phyloP scores from a whole-genome alignment of 2,329 filamentous ascomycete species.

The Hawksworthiomyces lignivorus region DNA sequence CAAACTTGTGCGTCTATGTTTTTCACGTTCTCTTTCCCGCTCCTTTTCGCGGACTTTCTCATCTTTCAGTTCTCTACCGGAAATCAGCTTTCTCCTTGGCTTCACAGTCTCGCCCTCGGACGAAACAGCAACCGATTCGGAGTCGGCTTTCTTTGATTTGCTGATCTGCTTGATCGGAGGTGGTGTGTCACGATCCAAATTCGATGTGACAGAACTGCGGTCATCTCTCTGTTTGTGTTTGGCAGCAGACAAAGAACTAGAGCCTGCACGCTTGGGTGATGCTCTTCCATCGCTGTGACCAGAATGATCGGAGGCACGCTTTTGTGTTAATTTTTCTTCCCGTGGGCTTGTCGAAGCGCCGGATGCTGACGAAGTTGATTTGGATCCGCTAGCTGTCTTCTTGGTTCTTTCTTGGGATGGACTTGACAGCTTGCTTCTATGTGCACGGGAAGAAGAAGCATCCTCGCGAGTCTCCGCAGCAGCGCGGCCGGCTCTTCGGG shows the following conservation, averaged over 20 bases:
- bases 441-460: slow-evolving; percentile 21
- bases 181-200: slow-evolving; percentile 47
- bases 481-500: slow-evolving; percentile 33
- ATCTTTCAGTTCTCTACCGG: slow-evolving; percentile 53
- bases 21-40: slow-evolving; percentile 18
- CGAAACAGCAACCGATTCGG: slow-evolving; percentile 43
- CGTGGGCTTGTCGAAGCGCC: slow-evolving; percentile 32
- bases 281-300: slow-evolving; percentile 38
- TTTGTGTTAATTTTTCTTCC: slow-evolving; percentile 32
- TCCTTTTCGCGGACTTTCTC: slow-evolving; percentile 27
- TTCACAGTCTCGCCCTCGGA: slow-evolving; percentile 53
- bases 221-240: slow-evolving; percentile 23
- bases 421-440: slow-evolving; percentile 42
- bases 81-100: slow-evolving; percentile 55
- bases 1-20: slow-evolving; percentile 51
- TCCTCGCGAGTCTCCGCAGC: slow-evolving; percentile 40
- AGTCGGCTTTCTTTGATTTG: slow-evolving; percentile 47
- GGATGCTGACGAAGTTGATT: slow-evolving; percentile 14
- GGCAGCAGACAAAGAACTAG: not conserved
- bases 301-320: slow-evolving; percentile 27
- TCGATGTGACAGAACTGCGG: slow-evolving; percentile 35
- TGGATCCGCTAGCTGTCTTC: slow-evolving; percentile 28
- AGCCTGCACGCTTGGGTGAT: slow-evolving; percentile 40
- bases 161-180: slow-evolving; percentile 39
- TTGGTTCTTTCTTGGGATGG: slow-evolving; percentile 38